Evolutionary conservation across 495 filamentous ascomycete genomes (phyloP), one percentile per base, ranked within the genome.

Genomic region (Xylaria flabelliformis): DNA sequence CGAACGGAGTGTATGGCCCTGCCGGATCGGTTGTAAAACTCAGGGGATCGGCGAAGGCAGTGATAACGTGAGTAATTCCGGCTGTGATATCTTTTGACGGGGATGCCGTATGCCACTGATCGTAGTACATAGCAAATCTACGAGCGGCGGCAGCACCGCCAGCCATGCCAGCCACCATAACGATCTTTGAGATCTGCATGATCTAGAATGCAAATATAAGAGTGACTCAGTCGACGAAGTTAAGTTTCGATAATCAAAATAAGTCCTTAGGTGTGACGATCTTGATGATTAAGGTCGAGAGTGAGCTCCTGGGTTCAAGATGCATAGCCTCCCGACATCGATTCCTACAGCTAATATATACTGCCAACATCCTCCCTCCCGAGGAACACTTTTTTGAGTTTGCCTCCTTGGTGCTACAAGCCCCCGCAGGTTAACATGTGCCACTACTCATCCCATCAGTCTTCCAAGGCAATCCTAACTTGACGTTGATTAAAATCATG

Each of bases 41-140:
- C 3, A 80, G 81, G 0, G 88, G 83, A 26, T 79, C 78, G 3
- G 89, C 88, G 63, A 91, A 91, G 1, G 85, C 86, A 75, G 90
- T 89, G 71, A 88, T 84, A 4, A 89, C 88, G 79, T 90, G 85
- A 10, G 84, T 86, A 65, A 88, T 74, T 9, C 82, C 82, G 6
- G 80, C 78, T 7, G 75, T 80, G 21, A 72, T 70, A 1, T 64
- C 73, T 21, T 77, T 79, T 44, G 67, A 77, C 1, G 80, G 80
- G 39, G 67, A 64, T 0, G 78, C 68, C n/a, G 75, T 75, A 64
- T 83, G 80, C 73, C 76, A 83, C 71, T 79, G 75, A 64, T 80
- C 79, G 36, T 78, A 79, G 70, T 79, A 80, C 74, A 79, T 77
- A 39, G 71, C 72, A 26, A 76, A 79, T 24, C 75, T 70, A 24